A percentile compares a stretch with the other conserved stretches of the same genome.
Conservation (phyloP, 1,284 basidiomycete genomes). For the Cutaneotrichosporon sp. region DNA sequence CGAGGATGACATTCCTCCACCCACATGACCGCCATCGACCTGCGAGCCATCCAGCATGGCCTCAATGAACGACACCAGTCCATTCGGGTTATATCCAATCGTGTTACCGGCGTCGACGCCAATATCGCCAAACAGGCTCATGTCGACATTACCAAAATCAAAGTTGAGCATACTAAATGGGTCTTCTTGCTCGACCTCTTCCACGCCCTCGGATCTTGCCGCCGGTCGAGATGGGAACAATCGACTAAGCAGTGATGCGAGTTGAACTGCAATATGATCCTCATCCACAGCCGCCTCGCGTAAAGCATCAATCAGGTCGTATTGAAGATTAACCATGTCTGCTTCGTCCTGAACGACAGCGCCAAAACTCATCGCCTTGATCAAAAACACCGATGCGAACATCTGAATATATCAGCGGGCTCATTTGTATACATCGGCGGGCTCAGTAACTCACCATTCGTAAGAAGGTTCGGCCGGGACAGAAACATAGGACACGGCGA, state of each 20-base stretch:
- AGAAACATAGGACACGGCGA: slow-evolving; percentile 8
- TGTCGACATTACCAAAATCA: slow-evolving; percentile 13
- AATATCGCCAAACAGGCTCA: slow-evolving; percentile 9
- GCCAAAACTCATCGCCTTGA: slow-evolving; percentile 18
- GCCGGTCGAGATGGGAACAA: slow-evolving; percentile 1
- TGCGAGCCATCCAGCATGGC: slow-evolving; percentile 8
- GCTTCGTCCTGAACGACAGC: slow-evolving; percentile 9
- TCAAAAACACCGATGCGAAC: slow-evolving; percentile 19
- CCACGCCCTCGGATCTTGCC: neutral
- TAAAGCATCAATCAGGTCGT: slow-evolving; percentile 10
- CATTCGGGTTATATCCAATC: slow-evolving; percentile 12
- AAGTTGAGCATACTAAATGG: slow-evolving; percentile 14
- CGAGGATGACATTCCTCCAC: neutral
- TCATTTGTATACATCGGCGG: neutral
- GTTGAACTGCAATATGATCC: slow-evolving; percentile 12
- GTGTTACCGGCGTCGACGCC: slow-evolving; percentile 1
- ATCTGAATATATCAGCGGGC: slow-evolving; percentile 10
- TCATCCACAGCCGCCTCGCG: slow-evolving; percentile 16
- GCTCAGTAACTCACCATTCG: slow-evolving; percentile 9
- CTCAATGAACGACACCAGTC: slow-evolving; percentile 17
- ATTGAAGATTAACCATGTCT: slow-evolving; percentile 13
- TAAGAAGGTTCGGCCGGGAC: slow-evolving; percentile 14
- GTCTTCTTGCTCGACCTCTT: neutral
- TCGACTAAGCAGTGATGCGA: slow-evolving; percentile 15
- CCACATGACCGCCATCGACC: slow-evolving; percentile 8